Conservation (phyloP, 1,284 basidiomycete genomes). For the Malassezia nana region DNA sequence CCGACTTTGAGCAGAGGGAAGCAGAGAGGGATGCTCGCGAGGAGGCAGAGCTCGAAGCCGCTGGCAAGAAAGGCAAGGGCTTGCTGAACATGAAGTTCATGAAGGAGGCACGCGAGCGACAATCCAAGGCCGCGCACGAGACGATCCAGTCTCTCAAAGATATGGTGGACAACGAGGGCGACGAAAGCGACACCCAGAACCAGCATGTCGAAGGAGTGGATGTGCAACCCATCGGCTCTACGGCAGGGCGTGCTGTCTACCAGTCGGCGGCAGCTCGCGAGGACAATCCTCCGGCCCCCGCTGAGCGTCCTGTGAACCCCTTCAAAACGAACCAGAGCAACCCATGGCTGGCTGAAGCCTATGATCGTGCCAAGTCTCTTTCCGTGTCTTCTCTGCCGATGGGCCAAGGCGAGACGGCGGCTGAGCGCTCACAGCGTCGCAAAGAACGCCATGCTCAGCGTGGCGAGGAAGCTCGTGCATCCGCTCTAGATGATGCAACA, state of each 20-base stretch:
- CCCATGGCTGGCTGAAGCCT: slow-evolving; percentile 6
- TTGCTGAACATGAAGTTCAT: slow-evolving; percentile 48
- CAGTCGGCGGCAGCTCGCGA: slow-evolving; percentile 11
- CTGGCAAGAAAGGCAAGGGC: slow-evolving; percentile 29
- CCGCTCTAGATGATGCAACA: slow-evolving; percentile 19
- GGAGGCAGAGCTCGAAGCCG: slow-evolving; percentile 22
- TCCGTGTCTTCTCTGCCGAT: slow-evolving; percentile 8
- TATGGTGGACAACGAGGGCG: slow-evolving; percentile 17
- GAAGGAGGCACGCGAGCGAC: slow-evolving; percentile 41
- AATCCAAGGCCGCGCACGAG: slow-evolving; percentile 24
- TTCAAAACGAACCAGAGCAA: slow-evolving; percentile 5
- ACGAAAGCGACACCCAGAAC: slow-evolving; percentile 18
- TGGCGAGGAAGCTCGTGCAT: slow-evolving; percentile 18
- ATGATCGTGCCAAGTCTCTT: background rate
- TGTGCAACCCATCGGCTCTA: slow-evolving; percentile 19
- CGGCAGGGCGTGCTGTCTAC: slow-evolving; percentile 30
- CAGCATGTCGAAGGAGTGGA: background rate
- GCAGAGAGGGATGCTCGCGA: slow-evolving; percentile 17
- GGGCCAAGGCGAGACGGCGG: slow-evolving; percentile 15
- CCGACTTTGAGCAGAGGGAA: slow-evolving; percentile 23
- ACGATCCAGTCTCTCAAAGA: slow-evolving; percentile 30
- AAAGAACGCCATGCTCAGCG: slow-evolving; percentile 19
- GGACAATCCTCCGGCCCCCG: background rate
- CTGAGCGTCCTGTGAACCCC: background rate
- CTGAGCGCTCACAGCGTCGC: slow-evolving; percentile 21